A percentile compares a stretch with the other conserved stretches of the same genome.
phyloP scores from a whole-genome alignment of 345 rosid genomes.

The Eucalyptus tenuipes region DNA sequence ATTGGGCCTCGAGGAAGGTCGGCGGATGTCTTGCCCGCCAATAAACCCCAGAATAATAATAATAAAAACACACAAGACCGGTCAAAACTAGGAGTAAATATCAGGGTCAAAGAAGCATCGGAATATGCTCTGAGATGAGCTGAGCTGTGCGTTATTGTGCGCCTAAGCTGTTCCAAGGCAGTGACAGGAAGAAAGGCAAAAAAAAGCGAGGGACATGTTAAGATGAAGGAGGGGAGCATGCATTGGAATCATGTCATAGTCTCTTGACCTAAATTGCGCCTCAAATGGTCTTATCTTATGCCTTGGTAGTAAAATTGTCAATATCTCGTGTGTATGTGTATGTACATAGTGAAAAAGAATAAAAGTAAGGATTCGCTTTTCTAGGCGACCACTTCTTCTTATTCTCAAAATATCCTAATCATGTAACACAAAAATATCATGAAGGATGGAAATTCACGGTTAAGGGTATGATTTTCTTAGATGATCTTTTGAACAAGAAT shows the following conservation, averaged over 20 bases:
- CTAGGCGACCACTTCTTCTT: not conserved
- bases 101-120: not conserved
- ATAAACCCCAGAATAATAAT: not conserved
- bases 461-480: not conserved
- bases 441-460: not conserved
- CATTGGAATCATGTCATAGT: not conserved
- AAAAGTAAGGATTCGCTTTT: not conserved
- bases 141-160: not conserved
- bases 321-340: not conserved
- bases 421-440: not conserved
- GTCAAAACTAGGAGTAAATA: not conserved
- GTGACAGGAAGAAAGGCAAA: not conserved
- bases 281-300: not conserved
- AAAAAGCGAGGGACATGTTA: not conserved
- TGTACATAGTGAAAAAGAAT: not conserved
- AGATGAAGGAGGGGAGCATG: not conserved
- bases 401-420: not conserved
- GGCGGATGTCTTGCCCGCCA: not conserved
- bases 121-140: not conserved
- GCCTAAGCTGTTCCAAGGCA: not conserved
- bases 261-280: not conserved
- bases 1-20: not conserved
- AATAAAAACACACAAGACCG: not conserved
- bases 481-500: not conserved
- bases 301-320: not conserved